phyloP scores from a whole-genome alignment of 2,329 filamentous ascomycete genomes.

The Botrytis porri region DNA sequence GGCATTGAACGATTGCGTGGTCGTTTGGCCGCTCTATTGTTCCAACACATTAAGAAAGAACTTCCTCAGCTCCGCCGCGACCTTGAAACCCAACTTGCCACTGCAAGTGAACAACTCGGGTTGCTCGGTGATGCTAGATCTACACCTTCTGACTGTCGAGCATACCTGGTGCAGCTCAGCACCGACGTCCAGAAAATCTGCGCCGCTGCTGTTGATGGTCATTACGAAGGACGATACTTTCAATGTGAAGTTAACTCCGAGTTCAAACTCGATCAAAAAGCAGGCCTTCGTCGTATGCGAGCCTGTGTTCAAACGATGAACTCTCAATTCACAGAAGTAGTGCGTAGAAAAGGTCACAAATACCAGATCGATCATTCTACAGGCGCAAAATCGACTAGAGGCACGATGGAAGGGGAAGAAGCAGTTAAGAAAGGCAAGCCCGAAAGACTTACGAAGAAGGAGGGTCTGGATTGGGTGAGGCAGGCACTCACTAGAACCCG shows the following conservation, averaged over 20 bases:
- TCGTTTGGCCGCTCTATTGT: conserved; percentile 33
- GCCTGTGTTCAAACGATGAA: conserved; percentile 38
- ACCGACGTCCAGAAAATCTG: conserved; percentile 35
- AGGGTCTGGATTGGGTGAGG: conserved; percentile 32
- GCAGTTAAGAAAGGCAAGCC: conserved; percentile 24
- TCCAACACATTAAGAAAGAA: conserved; percentile 38
- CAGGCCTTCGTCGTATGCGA: conserved; percentile 30
- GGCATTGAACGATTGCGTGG: conserved; percentile 33
- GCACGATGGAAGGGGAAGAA: neutral
- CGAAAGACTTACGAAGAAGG: conserved; percentile 26
- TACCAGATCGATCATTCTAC: conserved; percentile 31
- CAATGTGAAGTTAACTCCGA: conserved; percentile 13
- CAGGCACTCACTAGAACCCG: conserved; percentile 28
- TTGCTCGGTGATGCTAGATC: conserved; percentile 26
- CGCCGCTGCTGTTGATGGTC: conserved; percentile 36
- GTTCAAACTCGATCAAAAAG: conserved; percentile 26
- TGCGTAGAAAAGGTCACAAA: conserved; percentile 36
- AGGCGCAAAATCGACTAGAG: conserved; percentile 5
- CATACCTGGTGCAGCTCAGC: conserved; percentile 35
- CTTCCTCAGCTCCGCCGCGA: conserved; percentile 32
- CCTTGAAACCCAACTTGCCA: conserved; percentile 23
- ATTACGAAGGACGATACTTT: conserved; percentile 39
- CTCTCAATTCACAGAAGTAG: conserved; percentile 29
- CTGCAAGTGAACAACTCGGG: conserved; percentile 16
- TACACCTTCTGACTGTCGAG: conserved; percentile 26